Evolutionary conservation across 805 yeast genomes (phyloP), one percentile per base, ranked within the genome.

Genomic region (Teunomyces gatunensis): DNA sequence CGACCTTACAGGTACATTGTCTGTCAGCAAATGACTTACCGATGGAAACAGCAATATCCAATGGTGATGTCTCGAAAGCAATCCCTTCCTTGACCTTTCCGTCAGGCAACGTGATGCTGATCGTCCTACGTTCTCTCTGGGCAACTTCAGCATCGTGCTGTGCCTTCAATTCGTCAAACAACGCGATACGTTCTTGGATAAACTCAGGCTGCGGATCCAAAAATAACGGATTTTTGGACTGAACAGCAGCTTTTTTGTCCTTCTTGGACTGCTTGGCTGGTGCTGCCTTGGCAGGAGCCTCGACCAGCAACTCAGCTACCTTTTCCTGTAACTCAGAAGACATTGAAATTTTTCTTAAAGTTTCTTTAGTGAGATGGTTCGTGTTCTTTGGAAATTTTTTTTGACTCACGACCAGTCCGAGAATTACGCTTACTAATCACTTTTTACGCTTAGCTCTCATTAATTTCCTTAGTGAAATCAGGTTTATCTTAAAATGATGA

Each of bases 11-110:
- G 57, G 94, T 90, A 55, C 94, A 89, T 59, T 88, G 87, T 72
- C 89, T 85, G 55, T 94, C 98, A 42, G 84, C 76, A 64, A 92
- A 86, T 7, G 96, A 85, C 70, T 88, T 87, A 55, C 96, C 89
- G 59, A 92, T 90, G 47, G 68, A 83, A 58, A 76, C 78, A 44
- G 98, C 97, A 54, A 92, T 87, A 45, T 83, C 85, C 69, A 88
- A 68, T 40, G 99, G 99, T 23, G 90, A 74, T 44, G 98, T 90
- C 68, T 91, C 97, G 84, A 85, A 94, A 4, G 96, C 74, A 23
- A 79, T 79, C 52, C 89, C 99, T 56, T 79, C 85, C 66, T 86
- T 84, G 48, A 79, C 70, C 32, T 87, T 68, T 45, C 97, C 98
- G 59, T 92, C 97, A 64, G 86, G 88, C 68, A 92, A 77, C 45